phyloP scores from a whole-genome alignment of 805 yeast species.

The Sugiyamaella smithiae region DNA sequence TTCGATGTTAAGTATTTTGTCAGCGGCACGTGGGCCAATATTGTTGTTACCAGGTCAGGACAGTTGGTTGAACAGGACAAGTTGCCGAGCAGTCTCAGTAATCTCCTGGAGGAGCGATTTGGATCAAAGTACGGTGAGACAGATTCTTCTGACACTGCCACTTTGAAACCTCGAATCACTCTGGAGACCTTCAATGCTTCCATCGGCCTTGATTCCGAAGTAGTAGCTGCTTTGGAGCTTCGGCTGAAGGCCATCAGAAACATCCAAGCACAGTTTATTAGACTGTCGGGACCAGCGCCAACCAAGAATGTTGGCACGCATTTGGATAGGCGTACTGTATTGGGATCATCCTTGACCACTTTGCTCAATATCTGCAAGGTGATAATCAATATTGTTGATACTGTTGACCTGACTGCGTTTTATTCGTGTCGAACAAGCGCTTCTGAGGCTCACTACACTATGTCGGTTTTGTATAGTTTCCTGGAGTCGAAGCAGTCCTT shows the following conservation, averaged over 20 bases:
- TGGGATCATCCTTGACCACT: constrained; percentile 17
- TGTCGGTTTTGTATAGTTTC: constrained; percentile 55
- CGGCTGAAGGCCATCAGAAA: constrained; percentile 12
- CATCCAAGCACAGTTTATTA: constrained; percentile 12
- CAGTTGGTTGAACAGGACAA: constrained; percentile 11
- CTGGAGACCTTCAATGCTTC: constrained; percentile 23
- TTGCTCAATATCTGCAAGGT: constrained; percentile 18
- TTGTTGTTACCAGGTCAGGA: constrained; percentile 14
- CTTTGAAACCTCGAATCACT: constrained; percentile 12
- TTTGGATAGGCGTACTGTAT: constrained; percentile 18
- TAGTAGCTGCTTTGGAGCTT: constrained; percentile 18
- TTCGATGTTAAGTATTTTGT: constrained; percentile 18
- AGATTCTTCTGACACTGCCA: background rate
- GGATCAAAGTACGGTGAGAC: constrained; percentile 8
- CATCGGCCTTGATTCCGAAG: constrained; percentile 17
- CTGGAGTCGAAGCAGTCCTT: constrained; percentile 69
- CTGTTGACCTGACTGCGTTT: constrained; percentile 27
- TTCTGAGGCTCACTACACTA: constrained; percentile 9
- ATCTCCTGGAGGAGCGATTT: constrained; percentile 6
- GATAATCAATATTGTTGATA: constrained; percentile 38
- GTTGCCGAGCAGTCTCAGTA: constrained; percentile 1
- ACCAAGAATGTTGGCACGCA: constrained; percentile 11
- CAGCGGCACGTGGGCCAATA: constrained; percentile 21
- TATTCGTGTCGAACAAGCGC: constrained; percentile 18
- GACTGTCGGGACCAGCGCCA: constrained; percentile 9